Evolutionary conservation across 83 land plant genomes (phyloP).

Genomic region (Isoetes engelmannii): DNA sequence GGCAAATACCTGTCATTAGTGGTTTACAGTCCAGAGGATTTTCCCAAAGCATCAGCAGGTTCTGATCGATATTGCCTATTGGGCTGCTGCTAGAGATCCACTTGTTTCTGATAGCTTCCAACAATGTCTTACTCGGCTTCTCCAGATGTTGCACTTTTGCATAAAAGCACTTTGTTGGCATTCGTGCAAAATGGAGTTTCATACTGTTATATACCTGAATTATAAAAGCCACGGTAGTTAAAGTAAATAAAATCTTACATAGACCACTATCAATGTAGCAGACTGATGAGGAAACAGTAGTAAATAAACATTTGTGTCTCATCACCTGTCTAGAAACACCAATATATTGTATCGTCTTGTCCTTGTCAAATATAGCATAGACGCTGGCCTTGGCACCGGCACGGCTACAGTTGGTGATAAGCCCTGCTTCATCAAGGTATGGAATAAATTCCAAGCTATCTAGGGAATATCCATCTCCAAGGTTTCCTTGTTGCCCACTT

Average conservation of each 20-base stretch:
- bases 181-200: conserved; percentile 52
- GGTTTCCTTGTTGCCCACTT: conserved; percentile 22
- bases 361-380: conserved; percentile 41
- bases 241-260: too few species aligned
- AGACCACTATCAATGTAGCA: too few species aligned
- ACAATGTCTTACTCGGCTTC: conserved; percentile 34
- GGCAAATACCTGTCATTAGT: conserved; percentile 42
- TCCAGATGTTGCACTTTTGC: conserved; percentile 36
- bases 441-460: conserved; percentile 30
- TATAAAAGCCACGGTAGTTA: not conserved
- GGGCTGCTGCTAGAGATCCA: conserved; percentile 48
- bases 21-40: conserved; percentile 50
- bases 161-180: conserved; percentile 37
- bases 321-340: conserved; percentile 49
- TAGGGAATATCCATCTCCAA: conserved; percentile 14
- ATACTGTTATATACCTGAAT: conserved; percentile 39
- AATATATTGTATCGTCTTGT: conserved; percentile 34
- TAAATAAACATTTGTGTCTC: too few species aligned
- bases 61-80: conserved; percentile 38
- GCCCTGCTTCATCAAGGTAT: conserved; percentile 39
- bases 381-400: conserved; percentile 44
- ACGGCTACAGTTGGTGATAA: conserved; percentile 29
- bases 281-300: too few species aligned
- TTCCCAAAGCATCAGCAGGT: conserved; percentile 39
- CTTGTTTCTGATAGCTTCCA: conserved; percentile 33